A percentile compares a stretch with the other conserved stretches of the same genome.
Evolutionary conservation across 1,139 yeast genomes (phyloP).

Genomic region (Barnettozyma hawaiiensis): DNA sequence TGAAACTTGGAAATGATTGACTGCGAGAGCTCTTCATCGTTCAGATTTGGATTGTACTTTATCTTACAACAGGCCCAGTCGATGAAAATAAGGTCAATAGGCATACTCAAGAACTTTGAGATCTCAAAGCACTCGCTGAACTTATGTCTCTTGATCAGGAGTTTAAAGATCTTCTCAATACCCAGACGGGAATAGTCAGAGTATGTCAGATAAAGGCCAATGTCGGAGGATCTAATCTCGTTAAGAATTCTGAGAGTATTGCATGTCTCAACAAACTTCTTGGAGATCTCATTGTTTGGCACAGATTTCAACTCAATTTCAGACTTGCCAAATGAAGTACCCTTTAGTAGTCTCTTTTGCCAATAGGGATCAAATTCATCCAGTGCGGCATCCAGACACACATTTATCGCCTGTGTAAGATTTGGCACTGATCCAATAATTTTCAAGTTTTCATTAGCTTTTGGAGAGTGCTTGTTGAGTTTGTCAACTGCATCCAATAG

Average conservation of each 20-base stretch:
- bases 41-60: conserved; percentile 43
- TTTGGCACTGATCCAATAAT: conserved; percentile 42
- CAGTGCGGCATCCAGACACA: conserved; percentile 69
- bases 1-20: conserved; percentile 44
- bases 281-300: conserved; percentile 7
- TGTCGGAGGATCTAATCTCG: conserved; percentile 53
- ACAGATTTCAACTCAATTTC: conserved; percentile 16
- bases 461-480: conserved; percentile 63
- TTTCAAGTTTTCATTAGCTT: conserved; percentile 74
- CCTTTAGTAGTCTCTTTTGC: conserved; percentile 75
- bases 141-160: conserved; percentile 54
- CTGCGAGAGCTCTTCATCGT: conserved; percentile 55
- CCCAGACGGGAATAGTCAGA: conserved; percentile 46
- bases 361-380: conserved; percentile 71
- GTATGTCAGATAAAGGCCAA: conserved; percentile 67
- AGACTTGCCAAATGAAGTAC: conserved; percentile 85
- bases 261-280: conserved; percentile 53
- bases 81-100: conserved; percentile 53
- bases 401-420: conserved; percentile 58
- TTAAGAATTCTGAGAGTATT: conserved; percentile 63
- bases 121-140: conserved; percentile 63
- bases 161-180: conserved; percentile 48
- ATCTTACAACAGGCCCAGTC: conserved; percentile 83
- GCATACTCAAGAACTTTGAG: conserved; percentile 46
- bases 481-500: conserved; percentile 78